A percentile compares a stretch with the other conserved stretches of the same genome.
phyloP scores from a whole-genome alignment of 192 early-diverging fungal genomes.

The Backusella morwellensis region DNA sequence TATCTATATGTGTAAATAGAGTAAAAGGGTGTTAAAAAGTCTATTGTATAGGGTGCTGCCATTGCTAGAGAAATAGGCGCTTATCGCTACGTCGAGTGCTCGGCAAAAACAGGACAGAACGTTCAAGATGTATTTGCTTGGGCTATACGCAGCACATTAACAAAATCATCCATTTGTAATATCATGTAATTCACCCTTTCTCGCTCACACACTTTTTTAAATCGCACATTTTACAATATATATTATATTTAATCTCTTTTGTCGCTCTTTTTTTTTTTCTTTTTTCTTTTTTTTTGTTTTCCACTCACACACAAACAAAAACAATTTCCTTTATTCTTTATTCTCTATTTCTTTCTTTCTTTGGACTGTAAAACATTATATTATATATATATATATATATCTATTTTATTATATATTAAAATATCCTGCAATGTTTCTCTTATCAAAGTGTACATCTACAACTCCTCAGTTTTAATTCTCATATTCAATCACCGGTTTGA shows the following conservation, averaged over 20 bases:
- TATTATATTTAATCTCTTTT: background rate
- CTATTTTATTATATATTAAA: background rate
- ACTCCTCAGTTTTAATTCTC: background rate
- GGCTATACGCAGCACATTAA: conserved; percentile 59
- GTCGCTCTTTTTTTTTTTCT: background rate
- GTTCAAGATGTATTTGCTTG: conserved; percentile 38
- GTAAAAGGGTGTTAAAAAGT: background rate
- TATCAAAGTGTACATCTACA: background rate
- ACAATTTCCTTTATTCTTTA: background rate
- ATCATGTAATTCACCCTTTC: conserved; percentile 2
- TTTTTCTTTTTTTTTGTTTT: background rate
- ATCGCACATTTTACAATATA: background rate
- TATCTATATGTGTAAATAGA: background rate
- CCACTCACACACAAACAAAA: background rate
- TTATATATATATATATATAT: background rate
- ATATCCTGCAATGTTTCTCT: background rate
- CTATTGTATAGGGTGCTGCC: conserved; percentile 7
- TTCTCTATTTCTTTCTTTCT: background rate
- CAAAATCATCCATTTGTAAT: conserved; percentile 1
- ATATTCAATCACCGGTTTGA: background rate
- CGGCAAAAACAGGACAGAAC: conserved; percentile 21
- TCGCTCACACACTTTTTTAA: background rate
- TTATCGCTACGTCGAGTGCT: conserved; percentile 27
- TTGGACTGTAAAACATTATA: background rate
- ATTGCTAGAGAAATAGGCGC: conserved; percentile 16